Evolutionary conservation across 2,329 filamentous ascomycete genomes (phyloP).

Genomic region (Penicillium sp.): DNA sequence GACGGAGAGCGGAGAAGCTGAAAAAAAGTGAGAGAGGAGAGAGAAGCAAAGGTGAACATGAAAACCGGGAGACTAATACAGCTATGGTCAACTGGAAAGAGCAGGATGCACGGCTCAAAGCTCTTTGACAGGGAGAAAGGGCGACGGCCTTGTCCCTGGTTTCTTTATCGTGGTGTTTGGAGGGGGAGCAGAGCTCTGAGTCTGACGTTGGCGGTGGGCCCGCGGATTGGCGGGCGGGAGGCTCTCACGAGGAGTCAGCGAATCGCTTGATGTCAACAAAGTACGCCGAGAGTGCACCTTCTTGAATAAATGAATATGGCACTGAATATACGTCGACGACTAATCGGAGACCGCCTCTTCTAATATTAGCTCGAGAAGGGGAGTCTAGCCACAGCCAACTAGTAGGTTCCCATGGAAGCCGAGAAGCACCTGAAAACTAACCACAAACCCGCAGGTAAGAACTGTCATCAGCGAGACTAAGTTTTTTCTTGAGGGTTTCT

Average conservation of each 20-base stretch:
- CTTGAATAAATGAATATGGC: background rate
- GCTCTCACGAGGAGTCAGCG: background rate
- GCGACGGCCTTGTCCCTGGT: background rate
- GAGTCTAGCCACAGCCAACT: background rate
- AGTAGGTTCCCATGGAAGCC: background rate
- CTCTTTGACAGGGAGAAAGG: background rate
- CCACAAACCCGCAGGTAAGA: background rate
- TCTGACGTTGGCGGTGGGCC: constrained; percentile 20
- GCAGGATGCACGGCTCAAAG: background rate
- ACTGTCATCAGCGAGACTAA: background rate
- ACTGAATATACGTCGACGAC: background rate
- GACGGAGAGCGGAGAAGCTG: constrained; percentile 9
- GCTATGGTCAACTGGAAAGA: background rate
- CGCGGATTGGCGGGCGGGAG: constrained; percentile 13
- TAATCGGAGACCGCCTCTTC: background rate
- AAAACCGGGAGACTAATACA: background rate
- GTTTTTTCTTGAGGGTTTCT: background rate
- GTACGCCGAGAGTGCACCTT: background rate
- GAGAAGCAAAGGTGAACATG: constrained; percentile 5
- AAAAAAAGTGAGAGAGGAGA: constrained; percentile 11
- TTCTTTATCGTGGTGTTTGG: constrained; percentile 7
- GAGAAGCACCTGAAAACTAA: background rate
- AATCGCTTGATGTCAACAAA: background rate
- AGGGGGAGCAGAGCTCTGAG: background rate
- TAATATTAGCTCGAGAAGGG: background rate